Evolutionary conservation across 768 basidiomycete species (phyloP).

Genomic region (Tulasnella sp.): DNA sequence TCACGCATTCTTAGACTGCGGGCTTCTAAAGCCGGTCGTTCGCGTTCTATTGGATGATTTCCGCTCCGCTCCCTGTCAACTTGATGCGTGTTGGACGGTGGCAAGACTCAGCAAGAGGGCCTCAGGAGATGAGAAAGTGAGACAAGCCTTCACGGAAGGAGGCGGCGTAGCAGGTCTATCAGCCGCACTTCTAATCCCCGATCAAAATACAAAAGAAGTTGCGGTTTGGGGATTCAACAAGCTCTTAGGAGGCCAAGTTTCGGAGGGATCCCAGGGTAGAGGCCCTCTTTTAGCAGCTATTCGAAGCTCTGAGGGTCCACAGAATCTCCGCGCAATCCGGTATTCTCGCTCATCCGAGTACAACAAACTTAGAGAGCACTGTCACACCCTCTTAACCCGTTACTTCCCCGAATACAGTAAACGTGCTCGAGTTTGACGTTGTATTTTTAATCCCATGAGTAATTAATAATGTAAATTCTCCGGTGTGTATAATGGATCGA

Average conservation of each 20-base stretch:
- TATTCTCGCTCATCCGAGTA: not conserved
- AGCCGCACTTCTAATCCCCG: not conserved
- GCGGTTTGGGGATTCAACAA: not conserved
- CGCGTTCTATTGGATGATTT: not conserved
- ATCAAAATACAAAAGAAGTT: not conserved
- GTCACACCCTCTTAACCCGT: not conserved
- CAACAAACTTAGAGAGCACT: not conserved
- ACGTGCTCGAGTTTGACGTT: not conserved
- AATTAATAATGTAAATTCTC: too few relatives aligned
- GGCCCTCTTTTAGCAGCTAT: not conserved
- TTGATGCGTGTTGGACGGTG: not conserved
- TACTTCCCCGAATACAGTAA: slow-evolving; percentile 6
- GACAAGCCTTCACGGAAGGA: not conserved
- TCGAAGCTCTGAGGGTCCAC: not conserved
- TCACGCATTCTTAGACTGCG: not conserved
- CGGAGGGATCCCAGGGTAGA: not conserved
- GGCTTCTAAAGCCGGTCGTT: not conserved
- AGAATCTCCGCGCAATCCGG: not conserved
- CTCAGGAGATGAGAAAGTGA: not conserved
- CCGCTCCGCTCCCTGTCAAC: not conserved
- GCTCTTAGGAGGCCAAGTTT: not conserved
- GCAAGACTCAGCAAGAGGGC: not conserved
- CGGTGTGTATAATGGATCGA: too few relatives aligned
- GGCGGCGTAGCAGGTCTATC: not conserved
- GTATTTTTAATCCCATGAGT: not conserved